Conservation (phyloP, 2,329 filamentous ascomycete genomes). For the Pezizomycotina sp. region DNA sequence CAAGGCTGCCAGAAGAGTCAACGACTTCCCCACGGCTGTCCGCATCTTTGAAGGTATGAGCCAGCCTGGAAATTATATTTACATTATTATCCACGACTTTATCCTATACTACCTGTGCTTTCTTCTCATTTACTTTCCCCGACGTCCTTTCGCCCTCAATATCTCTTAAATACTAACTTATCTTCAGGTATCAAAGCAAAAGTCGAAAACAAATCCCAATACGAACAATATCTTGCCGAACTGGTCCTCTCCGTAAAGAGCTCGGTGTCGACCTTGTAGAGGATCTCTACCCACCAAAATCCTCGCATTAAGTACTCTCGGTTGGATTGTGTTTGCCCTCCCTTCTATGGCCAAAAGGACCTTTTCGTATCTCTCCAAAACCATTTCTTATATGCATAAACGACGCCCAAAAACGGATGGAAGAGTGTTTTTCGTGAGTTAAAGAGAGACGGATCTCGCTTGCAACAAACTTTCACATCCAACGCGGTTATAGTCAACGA, state of each 20-base stretch:
- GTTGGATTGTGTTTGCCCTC: no score
- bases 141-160: background rate
- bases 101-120: slow-evolving; percentile 1
- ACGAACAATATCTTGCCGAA: slow-evolving; percentile 88
- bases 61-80: slow-evolving; percentile 1
- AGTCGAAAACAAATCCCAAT: slow-evolving; percentile 96
- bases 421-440: no score
- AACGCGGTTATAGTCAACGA: no score
- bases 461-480: no score
- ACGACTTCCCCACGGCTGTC: slow-evolving; percentile 96
- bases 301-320: slow-evolving; percentile 10
- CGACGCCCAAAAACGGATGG: no score
- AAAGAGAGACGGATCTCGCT: no score
- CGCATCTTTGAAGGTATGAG: slow-evolving; percentile 90
- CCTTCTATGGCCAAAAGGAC: background rate
- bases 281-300: slow-evolving; percentile 57
- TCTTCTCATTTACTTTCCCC: slow-evolving; percentile 4
- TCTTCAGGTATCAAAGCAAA: slow-evolving; percentile 92
- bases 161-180: no score
- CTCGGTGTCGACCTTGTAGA: slow-evolving; percentile 84
- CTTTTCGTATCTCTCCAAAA: background rate
- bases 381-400: no score
- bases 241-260: slow-evolving; percentile 86
- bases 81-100: slow-evolving; percentile 3
- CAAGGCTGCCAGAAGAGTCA: slow-evolving; percentile 84